Base-by-base conservation (phyloP, 2,329 filamentous ascomycete genomes). In the Arthrobotrys conoides region DNA sequence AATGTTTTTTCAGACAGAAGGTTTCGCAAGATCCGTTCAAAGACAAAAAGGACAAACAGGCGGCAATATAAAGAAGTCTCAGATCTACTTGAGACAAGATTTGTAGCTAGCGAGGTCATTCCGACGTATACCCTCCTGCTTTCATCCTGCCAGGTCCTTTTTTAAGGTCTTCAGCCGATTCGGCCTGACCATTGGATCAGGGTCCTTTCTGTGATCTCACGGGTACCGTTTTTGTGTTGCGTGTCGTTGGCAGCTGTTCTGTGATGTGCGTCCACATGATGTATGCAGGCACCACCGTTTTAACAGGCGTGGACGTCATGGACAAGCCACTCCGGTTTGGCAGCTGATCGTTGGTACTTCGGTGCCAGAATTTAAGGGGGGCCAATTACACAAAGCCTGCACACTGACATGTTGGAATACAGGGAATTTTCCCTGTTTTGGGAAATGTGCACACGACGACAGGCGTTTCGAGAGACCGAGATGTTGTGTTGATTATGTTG, bases 231-330 rank as follows among this genome's bases (percentile, higher is more conserved):
- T 70, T 71, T 77, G 73, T 68, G 73, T 77, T 77, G 73, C 73
- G 67, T 77, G 71, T 76, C 67, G 51, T 77, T 77, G 73, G 73
- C 73, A 77, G 73, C 67, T 77, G 73, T 71, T 67, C 61, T 44
- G 12, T 38, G 5, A 12, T 44, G 38, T 63, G 36, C 49, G 66
- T 61, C 66, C 73, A 71, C 59, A 68, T 77, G 73, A 77, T 69
- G 66, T 67, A 73, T 61, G 57, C 57, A 61, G 70, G 70, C 70
- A 72, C 49, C 49, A 65, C 33, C 53, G 5, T 46, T n/a, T 27
- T 24, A 20, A 18, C 41, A 44, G 16, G 20, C 18, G 36, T 18
- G 57, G 36, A 61, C 57, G 57, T 61, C 57, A 61, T 65, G 48
- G 59, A 53, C 36, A 59, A 65, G 59, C 69, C 69, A 61, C 55